phyloP scores from a whole-genome alignment of 108 stramenopile genomes.

The Skeletonema grethae region DNA sequence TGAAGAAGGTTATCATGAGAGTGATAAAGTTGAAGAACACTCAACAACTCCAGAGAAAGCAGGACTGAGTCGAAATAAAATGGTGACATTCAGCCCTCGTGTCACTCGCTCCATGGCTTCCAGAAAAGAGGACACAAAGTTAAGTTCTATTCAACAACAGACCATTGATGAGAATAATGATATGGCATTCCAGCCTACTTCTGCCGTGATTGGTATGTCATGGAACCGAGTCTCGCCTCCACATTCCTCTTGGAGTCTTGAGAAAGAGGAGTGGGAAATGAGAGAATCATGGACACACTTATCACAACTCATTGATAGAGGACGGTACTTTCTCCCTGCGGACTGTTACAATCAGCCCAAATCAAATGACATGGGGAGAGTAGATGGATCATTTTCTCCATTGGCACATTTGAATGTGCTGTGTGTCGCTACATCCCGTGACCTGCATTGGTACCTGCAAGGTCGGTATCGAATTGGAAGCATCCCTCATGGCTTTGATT shows the following conservation, averaged over 20 bases:
- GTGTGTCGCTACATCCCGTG: conserved; percentile 54
- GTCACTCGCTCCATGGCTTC: conserved; percentile 45
- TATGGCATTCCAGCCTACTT: not conserved
- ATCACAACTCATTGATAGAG: conserved; percentile 38
- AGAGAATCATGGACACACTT: conserved; percentile 57
- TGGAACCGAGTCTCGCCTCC: conserved; percentile 32
- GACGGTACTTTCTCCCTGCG: conserved; percentile 27
- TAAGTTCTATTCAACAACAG: not conserved
- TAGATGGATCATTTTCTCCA: conserved; percentile 33
- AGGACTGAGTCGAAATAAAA: not conserved
- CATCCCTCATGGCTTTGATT: conserved; percentile 17
- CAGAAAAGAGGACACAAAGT: not conserved
- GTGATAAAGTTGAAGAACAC: conserved; percentile 1
- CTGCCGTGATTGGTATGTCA: conserved; percentile 31
- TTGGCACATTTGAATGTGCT: conserved; percentile 68
- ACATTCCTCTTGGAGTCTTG: conserved; percentile 20
- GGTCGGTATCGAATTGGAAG: conserved; percentile 68
- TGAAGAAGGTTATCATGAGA: not conserved
- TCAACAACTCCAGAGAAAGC: not conserved
- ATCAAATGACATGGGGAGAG: not conserved
- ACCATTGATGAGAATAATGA: not conserved
- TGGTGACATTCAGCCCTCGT: conserved; percentile 26
- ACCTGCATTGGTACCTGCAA: conserved; percentile 68
- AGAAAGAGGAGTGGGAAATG: conserved; percentile 24
- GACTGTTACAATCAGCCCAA: not conserved